Conservation (phyloP, 1,139 yeast species). For the Candida neerlandica region DNA sequence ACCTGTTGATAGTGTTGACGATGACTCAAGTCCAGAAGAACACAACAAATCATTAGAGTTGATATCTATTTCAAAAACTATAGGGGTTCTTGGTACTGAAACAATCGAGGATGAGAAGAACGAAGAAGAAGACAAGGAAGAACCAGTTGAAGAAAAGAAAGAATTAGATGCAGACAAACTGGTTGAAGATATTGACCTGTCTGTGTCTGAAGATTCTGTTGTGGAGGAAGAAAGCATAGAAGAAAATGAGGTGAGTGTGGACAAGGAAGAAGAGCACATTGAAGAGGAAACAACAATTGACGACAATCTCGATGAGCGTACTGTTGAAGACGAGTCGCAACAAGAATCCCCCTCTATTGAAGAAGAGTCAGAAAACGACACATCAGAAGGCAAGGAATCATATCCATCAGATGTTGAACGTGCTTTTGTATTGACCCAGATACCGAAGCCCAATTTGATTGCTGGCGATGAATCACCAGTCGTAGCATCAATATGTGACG, state of each 20-base stretch:
- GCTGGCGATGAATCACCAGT: neutral
- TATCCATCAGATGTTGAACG: neutral
- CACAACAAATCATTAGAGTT: neutral
- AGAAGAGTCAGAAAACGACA: too few species aligned
- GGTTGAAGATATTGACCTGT: too few species aligned
- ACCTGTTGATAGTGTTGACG: neutral
- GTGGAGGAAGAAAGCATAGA: neutral
- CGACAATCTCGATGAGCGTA: neutral
- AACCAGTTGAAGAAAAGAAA: neutral
- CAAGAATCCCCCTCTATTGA: neutral
- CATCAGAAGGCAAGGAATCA: neutral
- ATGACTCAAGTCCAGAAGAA: neutral
- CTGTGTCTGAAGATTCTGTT: neutral
- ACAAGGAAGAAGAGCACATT: neutral
- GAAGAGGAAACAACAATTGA: neutral
- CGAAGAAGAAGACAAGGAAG: neutral
- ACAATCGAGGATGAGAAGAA: neutral
- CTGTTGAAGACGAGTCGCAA: neutral
- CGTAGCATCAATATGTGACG: neutral
- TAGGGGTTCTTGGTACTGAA: neutral
- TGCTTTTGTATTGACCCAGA: slow-evolving; percentile 1
- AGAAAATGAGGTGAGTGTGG: neutral
- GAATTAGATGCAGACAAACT: too few species aligned
- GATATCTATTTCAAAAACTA: neutral
- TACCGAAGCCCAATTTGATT: neutral